A percentile compares a stretch with the other conserved stretches of the same genome.
Evolutionary conservation across 2,329 filamentous ascomycete species (phyloP).

Genomic region (Trichoderma koningii): DNA sequence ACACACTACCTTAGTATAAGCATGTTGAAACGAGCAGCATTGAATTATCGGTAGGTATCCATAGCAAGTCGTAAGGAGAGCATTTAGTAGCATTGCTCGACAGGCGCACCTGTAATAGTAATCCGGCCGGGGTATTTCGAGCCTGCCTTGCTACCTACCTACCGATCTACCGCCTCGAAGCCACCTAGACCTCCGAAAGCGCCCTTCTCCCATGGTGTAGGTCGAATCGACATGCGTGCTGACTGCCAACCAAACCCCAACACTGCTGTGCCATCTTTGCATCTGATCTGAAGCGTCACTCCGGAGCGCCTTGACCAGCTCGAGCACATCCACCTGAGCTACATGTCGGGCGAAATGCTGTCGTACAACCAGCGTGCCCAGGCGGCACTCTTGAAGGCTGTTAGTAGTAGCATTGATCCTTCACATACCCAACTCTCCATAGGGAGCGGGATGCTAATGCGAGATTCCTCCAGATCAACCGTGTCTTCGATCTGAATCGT

Average conservation of each 20-base stretch:
- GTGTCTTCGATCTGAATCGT: slow-evolving; percentile 49
- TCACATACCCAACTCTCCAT: slow-evolving; percentile 19
- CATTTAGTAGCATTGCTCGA: background rate
- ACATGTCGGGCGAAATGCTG: slow-evolving; percentile 39
- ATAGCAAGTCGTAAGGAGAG: background rate
- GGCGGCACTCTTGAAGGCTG: slow-evolving; percentile 59
- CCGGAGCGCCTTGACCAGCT: background rate
- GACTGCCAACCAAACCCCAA: background rate
- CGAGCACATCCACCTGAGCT: background rate
- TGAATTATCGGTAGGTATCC: too few species aligned
- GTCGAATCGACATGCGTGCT: background rate
- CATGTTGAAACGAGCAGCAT: background rate
- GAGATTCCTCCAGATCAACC: slow-evolving; percentile 36
- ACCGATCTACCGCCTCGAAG: background rate
- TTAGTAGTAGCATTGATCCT: slow-evolving; percentile 41
- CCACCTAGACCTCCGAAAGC: background rate
- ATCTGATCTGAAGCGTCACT: background rate
- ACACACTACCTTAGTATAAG: background rate
- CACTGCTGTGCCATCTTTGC: background rate
- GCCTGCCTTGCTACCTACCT: background rate
- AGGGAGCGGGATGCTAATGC: background rate
- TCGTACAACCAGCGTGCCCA: slow-evolving; percentile 48
- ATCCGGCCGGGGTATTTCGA: background rate
- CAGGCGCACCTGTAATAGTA: background rate
- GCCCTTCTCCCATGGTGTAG: slow-evolving; percentile 1